Conservation (phyloP, 1,284 basidiomycete genomes). For the Athelia psychrophila region DNA sequence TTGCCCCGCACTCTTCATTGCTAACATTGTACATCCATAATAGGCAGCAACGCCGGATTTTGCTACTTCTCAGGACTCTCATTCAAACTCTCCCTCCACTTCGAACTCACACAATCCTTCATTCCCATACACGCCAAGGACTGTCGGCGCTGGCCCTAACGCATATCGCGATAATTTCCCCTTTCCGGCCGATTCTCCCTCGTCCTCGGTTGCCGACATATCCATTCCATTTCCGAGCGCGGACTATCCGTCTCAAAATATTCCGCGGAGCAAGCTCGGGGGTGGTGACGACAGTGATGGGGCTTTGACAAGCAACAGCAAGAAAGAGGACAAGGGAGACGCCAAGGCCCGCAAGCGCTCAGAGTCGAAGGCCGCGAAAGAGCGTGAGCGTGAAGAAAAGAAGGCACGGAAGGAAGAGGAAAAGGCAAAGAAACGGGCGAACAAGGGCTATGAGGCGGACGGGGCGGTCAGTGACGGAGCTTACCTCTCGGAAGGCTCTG, state of each 20-base stretch:
- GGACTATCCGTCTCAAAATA: not conserved
- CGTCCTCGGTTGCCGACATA: not conserved
- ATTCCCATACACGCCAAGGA: not conserved
- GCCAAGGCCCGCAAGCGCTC: constrained; percentile 21
- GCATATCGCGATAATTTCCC: not conserved
- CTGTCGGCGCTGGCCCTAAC: not conserved
- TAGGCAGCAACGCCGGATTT: not conserved
- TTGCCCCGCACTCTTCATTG: constrained; percentile 1
- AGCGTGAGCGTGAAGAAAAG: constrained; percentile 29
- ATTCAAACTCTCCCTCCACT: not conserved
- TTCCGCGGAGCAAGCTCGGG: constrained; percentile 6
- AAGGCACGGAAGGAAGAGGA: constrained; percentile 21
- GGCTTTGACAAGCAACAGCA: constrained; percentile 45
- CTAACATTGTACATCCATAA: constrained; percentile 1
- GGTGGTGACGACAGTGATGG: constrained; percentile 57
- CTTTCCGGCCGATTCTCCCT: not conserved
- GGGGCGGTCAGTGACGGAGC: not conserved
- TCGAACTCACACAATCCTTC: not conserved
- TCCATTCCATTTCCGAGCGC: not conserved
- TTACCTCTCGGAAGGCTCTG: constrained; percentile 8
- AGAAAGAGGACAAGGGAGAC: constrained; percentile 24
- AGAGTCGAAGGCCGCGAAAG: constrained; percentile 11
- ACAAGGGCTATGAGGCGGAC: constrained; percentile 27
- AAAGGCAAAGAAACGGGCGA: constrained; percentile 28
- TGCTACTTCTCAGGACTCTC: not conserved